Evolutionary conservation across 768 basidiomycete genomes (phyloP), one percentile per base, ranked within the genome.

Genomic region (Aureoboletus auriporus): DNA sequence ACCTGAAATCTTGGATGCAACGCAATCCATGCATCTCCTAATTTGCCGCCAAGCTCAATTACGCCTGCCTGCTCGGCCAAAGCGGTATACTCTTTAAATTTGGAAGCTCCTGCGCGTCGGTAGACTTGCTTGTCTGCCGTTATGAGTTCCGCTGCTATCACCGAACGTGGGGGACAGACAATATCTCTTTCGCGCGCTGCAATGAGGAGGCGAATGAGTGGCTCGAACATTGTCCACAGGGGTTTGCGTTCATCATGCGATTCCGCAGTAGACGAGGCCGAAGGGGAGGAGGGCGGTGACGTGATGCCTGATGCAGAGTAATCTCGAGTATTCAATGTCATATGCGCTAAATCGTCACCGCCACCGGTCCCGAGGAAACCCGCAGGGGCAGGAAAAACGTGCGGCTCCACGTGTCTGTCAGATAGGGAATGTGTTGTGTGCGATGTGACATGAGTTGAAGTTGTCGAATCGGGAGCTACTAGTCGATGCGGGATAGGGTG

Each of bases 151-250:
- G 55, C 0, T 5, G 71, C 73, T 14, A 81, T 49, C 1, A 8
- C 49, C 13, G 75, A 72, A n/a, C 76, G 73, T 5, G 66, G 59
- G 10, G 76, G 68, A 14, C 56, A 66, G 26, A 35, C 0, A 26
- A 60, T 48, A 5, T 74, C 75, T 6, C 62, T 65, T 12, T 52
- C 50, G 29, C 56, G 61, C 20, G 53, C 57, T 33, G 49, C 53
- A 14, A 66, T 42, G 27, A 67, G 44, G 46, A 45, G 38, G 9
- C 54, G 34, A 27, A 67, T 54, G 42, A 67, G 57, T 26, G 67
- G 54, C 30, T 52, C 50, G 51, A 76, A 77, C 40, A 49, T 51
- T n/a, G 49, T 16, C 45, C 65, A 62, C 20, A 56, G 36, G n/a
- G 23, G 43, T 40, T 34, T 43, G 44, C 2, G 36, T 40, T 59